Evolutionary conservation across 176 grass and related monocot species (phyloP), one percentile per base, ranked within the genome.

Genomic region (Panicum miliaceum): DNA sequence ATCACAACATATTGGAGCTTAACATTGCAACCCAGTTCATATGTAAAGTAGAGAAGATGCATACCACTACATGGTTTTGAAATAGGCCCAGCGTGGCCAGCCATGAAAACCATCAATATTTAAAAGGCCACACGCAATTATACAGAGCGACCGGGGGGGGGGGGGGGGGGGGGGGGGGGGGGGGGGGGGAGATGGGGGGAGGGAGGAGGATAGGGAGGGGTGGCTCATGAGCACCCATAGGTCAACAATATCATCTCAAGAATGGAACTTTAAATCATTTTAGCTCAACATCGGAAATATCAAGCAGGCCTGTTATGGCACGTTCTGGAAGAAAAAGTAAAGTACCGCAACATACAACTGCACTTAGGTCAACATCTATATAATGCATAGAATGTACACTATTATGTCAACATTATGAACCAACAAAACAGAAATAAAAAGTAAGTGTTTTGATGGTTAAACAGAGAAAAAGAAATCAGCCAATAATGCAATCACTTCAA

Each of bases 121-220:
- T 71, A 23, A 47, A 70, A 14, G 67, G 9, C 67, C 20, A 45
- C 22, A 25, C 41, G 25, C 40, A 71, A 45, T 25, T 71, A 71
- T 69, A 42, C 4, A 26, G 14, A 45, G 35, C 16, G 18, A 20
- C 29, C 29, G 29, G 29, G 29, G 29, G 29, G 29, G 1, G 2
- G 0, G 7, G 9, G 54, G 10, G 35, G 19, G 35, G 12, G 0
- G 7, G 9, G 54, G 10, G 35, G 19, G 35, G 12, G 0, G 7
- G 9, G 54, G 10, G 35, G 19, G 35, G 12, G n/a, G n/a, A n/a
- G n/a, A n/a, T n/a, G n/a, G n/a, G n/a, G n/a, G n/a, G n/a, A n/a
- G n/a, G n/a, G n/a, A n/a, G n/a, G n/a, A n/a, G n/a, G n/a, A n/a
- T n/a, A 0, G 7, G 9, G 54, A 23, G 35, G 19, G 35, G 12